A percentile compares a stretch with the other conserved stretches of the same genome.
These are phyloP conservation scores for Tetrapisispora iriomotensis DNA, from an alignment of 805 yeast species.

Conservation along the genomic window DNA sequence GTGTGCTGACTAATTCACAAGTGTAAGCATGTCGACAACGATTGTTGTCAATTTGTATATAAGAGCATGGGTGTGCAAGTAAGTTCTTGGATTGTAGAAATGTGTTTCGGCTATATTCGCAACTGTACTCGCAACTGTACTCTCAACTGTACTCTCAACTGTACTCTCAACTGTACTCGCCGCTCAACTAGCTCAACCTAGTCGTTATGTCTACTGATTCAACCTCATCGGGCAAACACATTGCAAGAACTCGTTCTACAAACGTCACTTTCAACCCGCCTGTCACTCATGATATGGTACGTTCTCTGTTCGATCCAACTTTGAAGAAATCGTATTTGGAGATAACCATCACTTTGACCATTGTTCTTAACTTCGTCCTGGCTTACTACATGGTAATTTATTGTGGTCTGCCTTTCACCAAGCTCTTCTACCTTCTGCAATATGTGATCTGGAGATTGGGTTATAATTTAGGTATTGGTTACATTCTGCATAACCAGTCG, in stretches of 20 bases:
- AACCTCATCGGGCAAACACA: too few species aligned
- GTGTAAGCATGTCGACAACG: too few species aligned
- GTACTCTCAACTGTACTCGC: too few species aligned
- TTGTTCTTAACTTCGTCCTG: constrained; percentile 30
- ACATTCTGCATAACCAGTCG: constrained; percentile 56
- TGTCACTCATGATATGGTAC: constrained; percentile 72
- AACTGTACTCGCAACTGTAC: too few species aligned
- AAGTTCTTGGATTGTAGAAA: too few species aligned
- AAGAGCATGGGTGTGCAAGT: too few species aligned
- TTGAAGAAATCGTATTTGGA: constrained; percentile 60
- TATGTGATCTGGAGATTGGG: constrained; percentile 67
- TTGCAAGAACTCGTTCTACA: constrained; percentile 25
- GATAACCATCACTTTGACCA: constrained; percentile 41
- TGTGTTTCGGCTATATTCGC: too few species aligned
- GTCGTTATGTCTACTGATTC: constrained; percentile 2
- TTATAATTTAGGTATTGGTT: constrained; percentile 76
- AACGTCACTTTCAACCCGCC: constrained; percentile 30
- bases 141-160: too few species aligned
- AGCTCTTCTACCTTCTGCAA: constrained; percentile 38
- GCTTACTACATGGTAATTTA: constrained; percentile 23
- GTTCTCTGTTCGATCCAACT: constrained; percentile 70
- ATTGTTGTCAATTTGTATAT: too few species aligned
- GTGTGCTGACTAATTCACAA: too few species aligned
- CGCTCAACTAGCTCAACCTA: constrained; percentile 3
- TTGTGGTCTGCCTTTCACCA: constrained; percentile 14